Base-by-base conservation (phyloP, 148 eudicot species). In the Vaccinium vitisidaea region DNA sequence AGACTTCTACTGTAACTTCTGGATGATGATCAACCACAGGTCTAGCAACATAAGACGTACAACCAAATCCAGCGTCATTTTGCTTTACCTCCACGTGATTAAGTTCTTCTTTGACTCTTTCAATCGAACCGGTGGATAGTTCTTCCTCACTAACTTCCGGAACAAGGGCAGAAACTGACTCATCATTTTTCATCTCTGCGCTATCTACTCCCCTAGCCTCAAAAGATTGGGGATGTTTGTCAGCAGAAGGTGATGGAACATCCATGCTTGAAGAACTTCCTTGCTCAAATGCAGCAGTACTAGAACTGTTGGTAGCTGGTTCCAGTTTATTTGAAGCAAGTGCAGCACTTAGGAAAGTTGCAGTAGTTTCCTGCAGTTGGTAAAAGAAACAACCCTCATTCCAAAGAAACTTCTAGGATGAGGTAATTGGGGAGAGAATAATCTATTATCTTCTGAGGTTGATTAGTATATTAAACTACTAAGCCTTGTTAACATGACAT, bases 311-410 rank as follows among this genome's bases (percentile, higher is more conserved):
- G 79, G 87, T 43, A 69, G 21, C 82, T n/a, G 85, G 82, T 75
- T 84, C 91, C 82, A 75, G 53, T 59, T 88, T 88, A 50, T 82
- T 84, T 50, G 92, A 85, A 76, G 91, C 89, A 83, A 92, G 92
- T 73, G 93, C 92, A 15, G 93, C 92, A 88, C 89, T 87, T 70
- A 92, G 87, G 75, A 89, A 90, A 80, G 87, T 83, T 19, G 92
- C 92, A 65, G 93, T 86, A 82, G 94, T 89, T 75, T 90, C 93
- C 94, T 92, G 85, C 63, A 89, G 80, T 46, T 56, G 13, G 71
- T 52, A 59, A 30, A 4, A 43, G 6, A 67, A 67, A 67, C 15
- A 71, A 71, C 9, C 76, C 48, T 71, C 19, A 14, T 32, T 71
- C 18, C 48, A 71, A 71, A 71, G 58, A 12, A 25, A 67, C 73